Evolutionary conservation across 2,329 filamentous ascomycete genomes (phyloP).

Genomic region (Blumeria graminis): DNA sequence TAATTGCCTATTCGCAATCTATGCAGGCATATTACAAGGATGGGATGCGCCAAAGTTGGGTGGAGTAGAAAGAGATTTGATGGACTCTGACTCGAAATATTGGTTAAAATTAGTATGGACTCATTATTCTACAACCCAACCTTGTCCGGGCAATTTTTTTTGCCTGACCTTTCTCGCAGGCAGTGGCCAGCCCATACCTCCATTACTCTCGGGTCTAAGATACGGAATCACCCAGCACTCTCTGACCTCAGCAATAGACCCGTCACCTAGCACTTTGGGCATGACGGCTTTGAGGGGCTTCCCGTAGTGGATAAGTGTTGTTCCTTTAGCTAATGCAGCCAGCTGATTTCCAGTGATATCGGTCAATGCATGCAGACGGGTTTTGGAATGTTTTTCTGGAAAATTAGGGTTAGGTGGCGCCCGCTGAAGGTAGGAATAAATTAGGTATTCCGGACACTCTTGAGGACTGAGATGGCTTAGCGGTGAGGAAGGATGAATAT

Average conservation of each 20-base stretch:
- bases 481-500: slow-evolving; percentile 65
- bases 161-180: slow-evolving; percentile 69
- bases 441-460: slow-evolving; percentile 66
- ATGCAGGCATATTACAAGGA: too few relatives aligned
- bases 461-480: slow-evolving; percentile 43
- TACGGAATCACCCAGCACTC: slow-evolving; percentile 70
- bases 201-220: slow-evolving; percentile 41
- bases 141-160: slow-evolving; percentile 43
- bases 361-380: slow-evolving; percentile 72
- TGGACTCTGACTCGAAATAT: too few relatives aligned
- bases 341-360: slow-evolving; percentile 55
- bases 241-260: slow-evolving; percentile 23
- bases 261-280: slow-evolving; percentile 20
- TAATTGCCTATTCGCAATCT: too few relatives aligned
- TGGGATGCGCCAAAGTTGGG: too few relatives aligned
- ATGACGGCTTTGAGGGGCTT: slow-evolving; percentile 76
- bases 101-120: too few relatives aligned
- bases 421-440: slow-evolving; percentile 70
- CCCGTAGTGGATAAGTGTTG: slow-evolving; percentile 59
- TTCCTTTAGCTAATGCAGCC: slow-evolving; percentile 56
- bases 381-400: slow-evolving; percentile 36
- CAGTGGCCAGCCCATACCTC: slow-evolving; percentile 58
- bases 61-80: too few relatives aligned
- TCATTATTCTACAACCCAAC: slow-evolving; percentile 33
- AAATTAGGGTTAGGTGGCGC: slow-evolving; percentile 25